Conservation (phyloP, 495 filamentous ascomycete genomes). For the Astrothelium subdiscretum region DNA sequence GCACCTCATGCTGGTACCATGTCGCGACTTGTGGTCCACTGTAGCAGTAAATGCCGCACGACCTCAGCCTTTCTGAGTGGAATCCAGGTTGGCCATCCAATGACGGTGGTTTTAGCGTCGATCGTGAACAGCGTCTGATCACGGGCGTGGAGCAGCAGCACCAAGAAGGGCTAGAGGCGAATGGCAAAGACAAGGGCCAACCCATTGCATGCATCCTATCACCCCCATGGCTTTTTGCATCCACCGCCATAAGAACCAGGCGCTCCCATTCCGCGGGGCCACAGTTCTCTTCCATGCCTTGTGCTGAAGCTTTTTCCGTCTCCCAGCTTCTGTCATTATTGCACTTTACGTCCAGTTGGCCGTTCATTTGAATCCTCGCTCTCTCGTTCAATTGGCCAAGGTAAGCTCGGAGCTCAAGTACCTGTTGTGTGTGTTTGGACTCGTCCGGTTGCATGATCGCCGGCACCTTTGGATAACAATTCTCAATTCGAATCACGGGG, state of each 20-base stretch:
- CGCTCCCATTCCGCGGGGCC: neutral
- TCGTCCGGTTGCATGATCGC: too few species aligned
- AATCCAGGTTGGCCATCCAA: neutral
- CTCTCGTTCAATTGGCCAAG: neutral
- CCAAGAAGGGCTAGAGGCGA: neutral
- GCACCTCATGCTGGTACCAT: too few species aligned
- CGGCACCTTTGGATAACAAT: too few species aligned
- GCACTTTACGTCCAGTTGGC: neutral
- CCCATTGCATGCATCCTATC: neutral
- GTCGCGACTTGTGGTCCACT: neutral
- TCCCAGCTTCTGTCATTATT: neutral
- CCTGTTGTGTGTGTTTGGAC: neutral
- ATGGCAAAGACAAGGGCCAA: neutral
- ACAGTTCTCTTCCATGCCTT: neutral
- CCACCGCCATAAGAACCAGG: slow-evolving; percentile 1
- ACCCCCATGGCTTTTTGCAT: neutral
- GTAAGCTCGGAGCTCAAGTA: neutral
- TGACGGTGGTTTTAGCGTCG: neutral
- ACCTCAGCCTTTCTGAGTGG: neutral
- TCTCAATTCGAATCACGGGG: too few species aligned
- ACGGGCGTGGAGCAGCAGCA: neutral
- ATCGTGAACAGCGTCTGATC: neutral
- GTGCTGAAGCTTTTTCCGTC: neutral
- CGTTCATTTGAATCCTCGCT: neutral
- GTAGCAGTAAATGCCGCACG: neutral